Evolutionary conservation across 1,284 basidiomycete species (phyloP).

Genomic region (Sanghuangporus baumii): DNA sequence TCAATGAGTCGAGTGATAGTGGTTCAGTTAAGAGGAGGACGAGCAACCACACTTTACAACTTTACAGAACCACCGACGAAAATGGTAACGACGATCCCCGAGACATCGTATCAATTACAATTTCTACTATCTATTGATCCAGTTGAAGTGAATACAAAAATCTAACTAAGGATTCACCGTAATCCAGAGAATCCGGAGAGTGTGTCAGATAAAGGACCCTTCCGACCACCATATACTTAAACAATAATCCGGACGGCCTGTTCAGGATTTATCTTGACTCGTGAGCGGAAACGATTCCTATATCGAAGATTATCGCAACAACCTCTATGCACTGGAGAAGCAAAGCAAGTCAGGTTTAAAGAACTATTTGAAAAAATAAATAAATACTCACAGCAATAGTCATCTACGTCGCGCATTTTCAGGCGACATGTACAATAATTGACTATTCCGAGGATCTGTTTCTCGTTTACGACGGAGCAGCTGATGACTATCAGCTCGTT

Average conservation of each 20-base stretch:
- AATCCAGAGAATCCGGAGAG: too few relatives aligned
- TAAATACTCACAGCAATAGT: conserved; percentile 49
- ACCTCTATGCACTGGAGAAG: conserved; percentile 35
- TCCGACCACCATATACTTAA: neutral
- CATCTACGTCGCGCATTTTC: conserved; percentile 35
- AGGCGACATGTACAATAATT: conserved; percentile 45
- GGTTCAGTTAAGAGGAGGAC: neutral
- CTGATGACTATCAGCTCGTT: conserved; percentile 50
- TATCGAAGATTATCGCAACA: conserved; percentile 55
- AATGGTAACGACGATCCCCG: neutral
- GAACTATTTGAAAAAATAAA: neutral
- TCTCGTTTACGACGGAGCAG: conserved; percentile 51
- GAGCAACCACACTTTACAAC: too few relatives aligned
- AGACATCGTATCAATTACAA: neutral
- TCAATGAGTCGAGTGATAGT: neutral
- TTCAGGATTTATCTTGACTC: conserved; percentile 20
- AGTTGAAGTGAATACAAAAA: neutral
- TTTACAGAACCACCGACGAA: neutral
- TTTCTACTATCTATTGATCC: neutral
- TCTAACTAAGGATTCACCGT: neutral
- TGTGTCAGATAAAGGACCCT: neutral
- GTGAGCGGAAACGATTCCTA: conserved; percentile 38
- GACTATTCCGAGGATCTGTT: conserved; percentile 48
- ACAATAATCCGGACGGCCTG: conserved; percentile 10
- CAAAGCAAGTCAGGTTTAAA: conserved; percentile 9